A percentile compares a stretch with the other conserved stretches of the same genome.
Evolutionary conservation across 2,329 filamentous ascomycete genomes (phyloP).

Genomic region (Beauveria asiatica): DNA sequence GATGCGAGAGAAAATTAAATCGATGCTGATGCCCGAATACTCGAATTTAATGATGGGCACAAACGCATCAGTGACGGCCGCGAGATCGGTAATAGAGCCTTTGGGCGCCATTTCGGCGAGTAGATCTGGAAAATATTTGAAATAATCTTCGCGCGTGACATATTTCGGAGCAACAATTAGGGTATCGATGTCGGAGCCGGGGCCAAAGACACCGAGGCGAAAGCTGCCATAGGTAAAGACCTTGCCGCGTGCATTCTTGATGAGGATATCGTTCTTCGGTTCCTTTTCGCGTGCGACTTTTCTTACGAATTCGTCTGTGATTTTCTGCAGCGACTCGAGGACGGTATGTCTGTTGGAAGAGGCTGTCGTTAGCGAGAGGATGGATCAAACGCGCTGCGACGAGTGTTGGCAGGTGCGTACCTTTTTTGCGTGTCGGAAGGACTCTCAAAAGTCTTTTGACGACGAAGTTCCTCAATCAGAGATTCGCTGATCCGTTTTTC

Average conservation of each 20-base stretch:
- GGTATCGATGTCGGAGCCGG: slow-evolving; percentile 96
- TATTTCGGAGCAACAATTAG: slow-evolving; percentile 87
- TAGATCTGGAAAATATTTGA: slow-evolving; percentile 74
- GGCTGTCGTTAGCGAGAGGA: background rate
- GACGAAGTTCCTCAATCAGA: slow-evolving; percentile 75
- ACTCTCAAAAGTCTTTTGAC: slow-evolving; percentile 86
- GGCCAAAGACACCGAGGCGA: slow-evolving; percentile 85
- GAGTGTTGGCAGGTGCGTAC: slow-evolving; percentile 32
- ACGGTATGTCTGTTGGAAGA: slow-evolving; percentile 52
- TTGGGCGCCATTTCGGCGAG: slow-evolving; percentile 67
- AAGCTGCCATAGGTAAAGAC: slow-evolving; percentile 97
- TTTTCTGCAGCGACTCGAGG: slow-evolving; percentile 65
- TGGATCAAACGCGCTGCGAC: background rate
- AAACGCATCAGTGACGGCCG: slow-evolving; percentile 79
- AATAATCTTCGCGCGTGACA: slow-evolving; percentile 84
- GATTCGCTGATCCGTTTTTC: slow-evolving; percentile 72
- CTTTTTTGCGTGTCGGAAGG: slow-evolving; percentile 75
- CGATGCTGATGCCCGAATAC: slow-evolving; percentile 83
- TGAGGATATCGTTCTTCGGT: slow-evolving; percentile 61
- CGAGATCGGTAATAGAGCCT: slow-evolving; percentile 76
- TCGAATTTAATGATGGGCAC: slow-evolving; percentile 98
- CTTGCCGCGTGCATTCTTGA: slow-evolving; percentile 80
- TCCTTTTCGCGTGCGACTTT: slow-evolving; percentile 67
- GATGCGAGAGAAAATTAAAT: slow-evolving; percentile 81
- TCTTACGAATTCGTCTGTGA: slow-evolving; percentile 81